Evolutionary conservation across 768 basidiomycete genomes (phyloP).

Genomic region (Auricularia auricula-judae): DNA sequence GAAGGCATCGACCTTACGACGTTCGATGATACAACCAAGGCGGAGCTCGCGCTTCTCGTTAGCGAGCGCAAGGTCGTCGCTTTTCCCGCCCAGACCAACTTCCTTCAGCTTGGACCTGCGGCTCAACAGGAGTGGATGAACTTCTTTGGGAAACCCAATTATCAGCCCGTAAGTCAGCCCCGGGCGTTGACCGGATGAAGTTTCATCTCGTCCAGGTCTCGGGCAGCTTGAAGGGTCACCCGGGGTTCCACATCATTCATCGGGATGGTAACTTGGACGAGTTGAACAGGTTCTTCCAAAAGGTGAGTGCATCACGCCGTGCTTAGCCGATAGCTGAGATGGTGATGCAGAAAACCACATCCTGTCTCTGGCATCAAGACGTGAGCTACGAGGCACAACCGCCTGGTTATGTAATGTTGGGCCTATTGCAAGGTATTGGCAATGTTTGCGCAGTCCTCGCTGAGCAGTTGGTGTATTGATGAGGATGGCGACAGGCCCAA

Average conservation of each 20-base stretch:
- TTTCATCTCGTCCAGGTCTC: not conserved
- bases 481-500: not conserved
- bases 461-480: not conserved
- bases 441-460: not conserved
- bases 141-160: not conserved
- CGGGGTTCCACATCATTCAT: not conserved
- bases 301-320: not conserved
- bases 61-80: not conserved
- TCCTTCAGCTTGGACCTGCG: not conserved
- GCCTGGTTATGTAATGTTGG: conserved; percentile 78
- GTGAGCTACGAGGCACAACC: conserved; percentile 80
- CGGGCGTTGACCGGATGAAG: not conserved
- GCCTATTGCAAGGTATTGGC: conserved; percentile 49
- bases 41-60: not conserved
- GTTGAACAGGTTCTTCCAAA: not conserved
- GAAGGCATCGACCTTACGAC: not conserved
- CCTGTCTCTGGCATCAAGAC: conserved; percentile 61
- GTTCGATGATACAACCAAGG: not conserved
- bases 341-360: not conserved
- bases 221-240: not conserved
- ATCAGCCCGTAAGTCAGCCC: not conserved
- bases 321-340: not conserved
- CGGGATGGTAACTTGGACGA: not conserved
- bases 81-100: not conserved
- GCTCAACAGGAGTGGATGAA: not conserved